Conservation (phyloP, 2,329 filamentous ascomycete genomes). For the Beauveria bassiana region DNA sequence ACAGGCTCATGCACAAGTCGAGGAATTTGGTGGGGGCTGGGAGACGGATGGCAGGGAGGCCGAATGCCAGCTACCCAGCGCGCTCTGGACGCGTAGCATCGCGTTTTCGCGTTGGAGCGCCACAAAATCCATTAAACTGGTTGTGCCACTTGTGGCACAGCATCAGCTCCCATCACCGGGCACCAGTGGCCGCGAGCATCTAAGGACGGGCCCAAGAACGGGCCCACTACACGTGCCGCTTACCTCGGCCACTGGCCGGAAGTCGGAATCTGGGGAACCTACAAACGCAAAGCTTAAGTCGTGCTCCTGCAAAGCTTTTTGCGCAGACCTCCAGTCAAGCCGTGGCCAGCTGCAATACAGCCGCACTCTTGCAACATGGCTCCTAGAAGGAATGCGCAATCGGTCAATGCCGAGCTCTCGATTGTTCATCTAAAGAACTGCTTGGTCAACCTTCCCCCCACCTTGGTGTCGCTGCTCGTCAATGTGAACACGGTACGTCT, state of each 20-base stretch:
- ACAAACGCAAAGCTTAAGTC: background rate
- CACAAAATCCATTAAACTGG: constrained; percentile 22
- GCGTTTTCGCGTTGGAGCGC: constrained; percentile 24
- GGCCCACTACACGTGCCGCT: constrained; percentile 27
- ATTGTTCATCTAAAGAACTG: constrained; percentile 88
- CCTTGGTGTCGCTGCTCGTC: constrained; percentile 74
- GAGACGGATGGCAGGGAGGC: constrained; percentile 11
- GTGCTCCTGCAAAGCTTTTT: background rate
- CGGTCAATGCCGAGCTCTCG: constrained; percentile 73
- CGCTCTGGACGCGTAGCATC: constrained; percentile 25
- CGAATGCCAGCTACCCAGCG: constrained; percentile 18
- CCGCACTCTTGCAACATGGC: constrained; percentile 29
- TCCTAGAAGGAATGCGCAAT: constrained; percentile 47
- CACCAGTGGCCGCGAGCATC: background rate
- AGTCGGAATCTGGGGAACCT: constrained; percentile 8
- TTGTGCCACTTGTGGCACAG: constrained; percentile 14
- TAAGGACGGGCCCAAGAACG: constrained; percentile 2
- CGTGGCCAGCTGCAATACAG: background rate
- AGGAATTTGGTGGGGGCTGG: constrained; percentile 19
- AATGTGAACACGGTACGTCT: constrained; percentile 80
- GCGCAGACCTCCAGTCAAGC: background rate
- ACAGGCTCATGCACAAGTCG: background rate
- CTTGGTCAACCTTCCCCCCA: constrained; percentile 82
- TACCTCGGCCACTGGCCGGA: constrained; percentile 25
- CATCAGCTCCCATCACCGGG: background rate